Evolutionary conservation across 331 rosid species (phyloP).

Genomic region (Telfairia occidentalis): DNA sequence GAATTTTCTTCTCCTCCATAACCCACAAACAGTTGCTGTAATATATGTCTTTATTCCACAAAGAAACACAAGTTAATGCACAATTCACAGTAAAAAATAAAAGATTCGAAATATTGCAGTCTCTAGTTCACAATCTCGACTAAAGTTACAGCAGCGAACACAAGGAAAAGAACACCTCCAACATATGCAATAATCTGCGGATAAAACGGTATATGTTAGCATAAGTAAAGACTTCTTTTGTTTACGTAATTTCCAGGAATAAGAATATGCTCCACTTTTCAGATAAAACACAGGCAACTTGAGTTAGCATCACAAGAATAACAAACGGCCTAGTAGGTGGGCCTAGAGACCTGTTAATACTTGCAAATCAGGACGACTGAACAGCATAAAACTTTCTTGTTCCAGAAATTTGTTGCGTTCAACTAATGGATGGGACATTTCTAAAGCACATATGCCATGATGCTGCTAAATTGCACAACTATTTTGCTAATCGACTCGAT

Average conservation of each 20-base stretch:
- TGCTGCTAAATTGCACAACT: constrained; percentile 5
- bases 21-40: neutral
- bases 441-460: constrained; percentile 21
- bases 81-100: neutral
- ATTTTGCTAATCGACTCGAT: neutral
- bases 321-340: constrained; percentile 8
- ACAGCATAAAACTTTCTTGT: constrained; percentile 17
- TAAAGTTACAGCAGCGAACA: constrained; percentile 70
- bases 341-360: constrained; percentile 12
- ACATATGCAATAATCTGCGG: constrained; percentile 68
- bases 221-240: neutral
- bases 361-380: constrained; percentile 19
- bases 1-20: neutral
- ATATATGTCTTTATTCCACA: neutral
- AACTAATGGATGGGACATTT: constrained; percentile 15
- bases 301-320: constrained; percentile 8
- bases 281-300: constrained; percentile 2
- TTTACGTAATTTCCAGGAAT: constrained; percentile 3
- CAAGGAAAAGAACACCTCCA: constrained; percentile 91
- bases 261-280: constrained; percentile 11
- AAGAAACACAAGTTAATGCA: neutral
- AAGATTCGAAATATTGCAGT: neutral
- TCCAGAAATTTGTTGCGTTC: constrained; percentile 25
- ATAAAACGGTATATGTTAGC: constrained; percentile 16
- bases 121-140: constrained; percentile 53